A percentile compares a stretch with the other conserved stretches of the same genome.
These are phyloP conservation scores for Wickerhamiella kurtzmanii DNA, from an alignment of 805 yeast genomes.

Conservation along the genomic window DNA sequence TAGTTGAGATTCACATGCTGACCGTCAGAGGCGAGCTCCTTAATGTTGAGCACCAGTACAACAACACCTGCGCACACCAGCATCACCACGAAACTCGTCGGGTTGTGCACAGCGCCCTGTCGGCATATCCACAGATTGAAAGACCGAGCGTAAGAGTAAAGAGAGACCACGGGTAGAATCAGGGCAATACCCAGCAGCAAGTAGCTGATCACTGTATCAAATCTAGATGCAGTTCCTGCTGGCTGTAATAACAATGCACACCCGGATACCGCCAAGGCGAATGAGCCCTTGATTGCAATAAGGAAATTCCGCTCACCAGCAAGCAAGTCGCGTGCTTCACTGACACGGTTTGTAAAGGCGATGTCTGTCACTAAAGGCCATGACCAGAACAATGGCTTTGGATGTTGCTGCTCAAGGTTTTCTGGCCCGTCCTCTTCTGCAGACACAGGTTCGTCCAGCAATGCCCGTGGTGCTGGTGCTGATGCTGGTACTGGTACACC, in stretches of 20 bases:
- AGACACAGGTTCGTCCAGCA: too few species aligned
- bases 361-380: slow-evolving; percentile 14
- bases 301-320: slow-evolving; percentile 24
- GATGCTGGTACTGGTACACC: too few species aligned
- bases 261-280: slow-evolving; percentile 21
- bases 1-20: not conserved
- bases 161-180: slow-evolving; percentile 14
- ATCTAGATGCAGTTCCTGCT: not conserved
- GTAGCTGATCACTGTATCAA: slow-evolving; percentile 9
- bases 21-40: not conserved
- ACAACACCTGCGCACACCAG: slow-evolving; percentile 12
- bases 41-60: slow-evolving; percentile 15
- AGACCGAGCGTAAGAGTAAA: slow-evolving; percentile 18
- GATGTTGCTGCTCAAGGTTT: not conserved
- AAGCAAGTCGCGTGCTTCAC: slow-evolving; percentile 25
- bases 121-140: slow-evolving; percentile 14
- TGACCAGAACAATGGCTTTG: slow-evolving; percentile 12
- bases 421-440: too few species aligned
- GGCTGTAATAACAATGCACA: slow-evolving; percentile 14
- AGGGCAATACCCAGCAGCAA: slow-evolving; percentile 16
- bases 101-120: slow-evolving; percentile 15
- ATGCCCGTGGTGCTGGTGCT: too few species aligned
- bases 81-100: slow-evolving; percentile 5
- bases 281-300: slow-evolving; percentile 14
- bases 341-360: slow-evolving; percentile 19